Conservation (phyloP, 768 basidiomycete species). For the Kwoniella heveanensis region DNA sequence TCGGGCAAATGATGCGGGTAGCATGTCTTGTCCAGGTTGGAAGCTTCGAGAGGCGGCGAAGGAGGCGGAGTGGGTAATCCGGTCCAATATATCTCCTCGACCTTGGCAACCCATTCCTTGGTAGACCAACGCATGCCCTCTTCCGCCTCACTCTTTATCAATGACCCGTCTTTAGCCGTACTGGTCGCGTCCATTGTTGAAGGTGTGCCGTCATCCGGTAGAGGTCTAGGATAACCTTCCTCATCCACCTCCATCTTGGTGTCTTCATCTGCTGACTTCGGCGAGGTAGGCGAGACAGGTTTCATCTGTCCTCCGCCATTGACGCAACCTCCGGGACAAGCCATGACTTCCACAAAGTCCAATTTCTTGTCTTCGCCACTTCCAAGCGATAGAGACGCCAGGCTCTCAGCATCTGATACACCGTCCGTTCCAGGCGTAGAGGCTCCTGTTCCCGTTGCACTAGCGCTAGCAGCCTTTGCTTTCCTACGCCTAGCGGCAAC, state of each 20-base stretch:
- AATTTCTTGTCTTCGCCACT: slow-evolving; percentile 46
- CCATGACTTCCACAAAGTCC: slow-evolving; percentile 70
- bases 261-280: slow-evolving; percentile 3
- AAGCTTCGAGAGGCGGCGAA: slow-evolving; percentile 52
- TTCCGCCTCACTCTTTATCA: slow-evolving; percentile 39
- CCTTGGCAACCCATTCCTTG: slow-evolving; percentile 76
- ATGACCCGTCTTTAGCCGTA: slow-evolving; percentile 21
- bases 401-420: slow-evolving; percentile 30
- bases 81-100: slow-evolving; percentile 82
- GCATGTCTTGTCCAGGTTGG: neutral
- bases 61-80: slow-evolving; percentile 60
- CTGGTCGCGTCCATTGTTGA: slow-evolving; percentile 12
- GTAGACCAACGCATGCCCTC: slow-evolving; percentile 74
- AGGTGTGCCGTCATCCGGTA: slow-evolving; percentile 64
- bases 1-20: neutral
- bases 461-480: slow-evolving; percentile 10
- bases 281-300: slow-evolving; percentile 26
- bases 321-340: slow-evolving; percentile 94
- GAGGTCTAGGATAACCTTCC: slow-evolving; percentile 69
- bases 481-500: slow-evolving; percentile 51
- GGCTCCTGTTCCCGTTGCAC: slow-evolving; percentile 5
- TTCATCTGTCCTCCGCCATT: slow-evolving; percentile 89
- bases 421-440: slow-evolving; percentile 21
- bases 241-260: slow-evolving; percentile 59
- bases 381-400: slow-evolving; percentile 20